Base-by-base conservation (phyloP, 2,329 filamentous ascomycete species). In the Curvularia sp. region DNA sequence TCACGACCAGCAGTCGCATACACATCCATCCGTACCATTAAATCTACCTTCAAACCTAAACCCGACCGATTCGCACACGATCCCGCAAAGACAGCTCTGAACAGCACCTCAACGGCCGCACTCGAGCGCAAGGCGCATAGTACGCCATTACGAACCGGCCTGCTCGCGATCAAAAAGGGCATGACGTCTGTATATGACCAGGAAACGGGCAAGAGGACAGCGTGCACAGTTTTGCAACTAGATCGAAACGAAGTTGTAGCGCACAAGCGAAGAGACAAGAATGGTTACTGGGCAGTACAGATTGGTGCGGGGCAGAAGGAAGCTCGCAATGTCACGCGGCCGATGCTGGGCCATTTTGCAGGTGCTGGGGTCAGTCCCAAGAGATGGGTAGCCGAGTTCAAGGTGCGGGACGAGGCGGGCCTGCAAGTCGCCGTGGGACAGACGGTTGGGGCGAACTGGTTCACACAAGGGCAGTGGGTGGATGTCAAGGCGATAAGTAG, bases 261-360 rank as follows among this genome's bases (percentile, higher is more conserved):
- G 58, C 89, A 91, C 80, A 97, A 97, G 84, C 95, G 92, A 63
- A 82, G 87, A 32, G 82, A 88, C 63, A 82, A 84, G 73, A 88
- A 98, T 77, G 95, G 95, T 19, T 99, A 99, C 81, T 97, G 87
- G 83, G 95, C 94, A 15, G 93, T 98, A 13, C 93, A 97, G 80
- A 81, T 99, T 43, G 95, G 95, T 19, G 82, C 86, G 47, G 95
- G 95, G 3, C 85, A 86, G 75, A 90, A 89, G 75, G 86, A 89
- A 60, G 80, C 90, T 23, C 83, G 82, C 61, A 97, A 96, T 75
- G 86, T 95, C 41, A 89, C 89, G n/a, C 86, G 90, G 70, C 90
- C 95, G 2, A 81, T 91, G 82, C 81, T 97, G 59, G 95, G 95
- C 0, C 95, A 97, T 80, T 98, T 90, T 79, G 91, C 94, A 60